Percentiles rank a stretch among this genome's conserved stretches.
These are phyloP conservation scores for Bipolaris cookei DNA, from an alignment of 2,329 filamentous ascomycete species.

Conservation along the genomic window DNA sequence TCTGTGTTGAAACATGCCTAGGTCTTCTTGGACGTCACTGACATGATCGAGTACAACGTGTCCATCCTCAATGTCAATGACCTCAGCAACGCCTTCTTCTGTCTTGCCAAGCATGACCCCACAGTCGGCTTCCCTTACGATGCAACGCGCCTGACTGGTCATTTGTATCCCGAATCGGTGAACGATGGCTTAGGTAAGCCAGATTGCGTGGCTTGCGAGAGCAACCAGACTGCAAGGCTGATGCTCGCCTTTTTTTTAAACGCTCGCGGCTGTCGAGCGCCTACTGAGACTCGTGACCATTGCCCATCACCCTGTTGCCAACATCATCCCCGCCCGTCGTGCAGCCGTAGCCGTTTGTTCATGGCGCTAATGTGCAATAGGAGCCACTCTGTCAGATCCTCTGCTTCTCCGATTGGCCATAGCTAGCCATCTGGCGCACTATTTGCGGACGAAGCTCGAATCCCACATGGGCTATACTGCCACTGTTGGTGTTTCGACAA, in stretches of 20 bases:
- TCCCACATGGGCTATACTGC: conserved; percentile 81
- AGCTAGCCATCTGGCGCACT: conserved; percentile 79
- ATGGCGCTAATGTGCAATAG: conserved; percentile 27
- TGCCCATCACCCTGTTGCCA: conserved; percentile 5
- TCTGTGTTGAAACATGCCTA: conserved; percentile 33
- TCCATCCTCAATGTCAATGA: conserved; percentile 71
- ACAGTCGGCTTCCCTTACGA: conserved; percentile 82
- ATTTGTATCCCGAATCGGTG: conserved; percentile 58
- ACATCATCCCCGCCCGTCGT: not conserved
- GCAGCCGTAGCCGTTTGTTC: not conserved
- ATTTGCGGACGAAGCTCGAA: conserved; percentile 76
- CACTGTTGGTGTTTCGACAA: conserved; percentile 86
- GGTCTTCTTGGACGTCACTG: conserved; percentile 80
- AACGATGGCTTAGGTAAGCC: conserved; percentile 31
- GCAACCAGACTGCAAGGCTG: conserved; percentile 7
- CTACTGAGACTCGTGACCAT: conserved; percentile 2
- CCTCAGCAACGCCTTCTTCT: conserved; percentile 76
- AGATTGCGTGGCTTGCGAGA: not conserved
- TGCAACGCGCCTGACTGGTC: conserved; percentile 70
- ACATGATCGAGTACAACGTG: conserved; percentile 83
- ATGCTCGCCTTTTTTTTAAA: conserved; percentile 6
- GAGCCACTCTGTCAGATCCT: conserved; percentile 40
- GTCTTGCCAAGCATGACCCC: conserved; percentile 73
- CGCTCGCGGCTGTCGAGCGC: conserved; percentile 4
- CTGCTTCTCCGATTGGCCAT: conserved; percentile 69